Percentiles rank a stretch among this genome's conserved stretches.
Conservation (phyloP, 495 filamentous ascomycete species). For the Aspergillus mulundensis region DNA sequence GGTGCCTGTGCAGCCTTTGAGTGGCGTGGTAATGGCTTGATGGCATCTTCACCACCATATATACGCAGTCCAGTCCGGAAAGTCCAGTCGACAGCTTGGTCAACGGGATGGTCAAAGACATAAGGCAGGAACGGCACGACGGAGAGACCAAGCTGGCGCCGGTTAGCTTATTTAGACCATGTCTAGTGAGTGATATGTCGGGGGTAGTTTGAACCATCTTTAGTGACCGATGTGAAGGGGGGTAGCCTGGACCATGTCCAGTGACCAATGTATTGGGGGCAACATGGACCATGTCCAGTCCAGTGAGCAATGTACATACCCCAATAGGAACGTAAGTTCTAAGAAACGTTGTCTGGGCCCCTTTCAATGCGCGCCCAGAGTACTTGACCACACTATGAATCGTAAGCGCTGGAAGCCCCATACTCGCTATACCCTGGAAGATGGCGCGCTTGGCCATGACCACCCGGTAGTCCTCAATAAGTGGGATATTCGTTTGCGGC, state of each 20-base stretch:
- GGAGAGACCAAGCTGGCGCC: constrained; percentile 65
- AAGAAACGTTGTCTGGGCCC: constrained; percentile 66
- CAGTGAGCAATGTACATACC: constrained; percentile 43
- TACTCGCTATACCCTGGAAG: constrained; percentile 86
- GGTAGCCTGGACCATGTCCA: background rate
- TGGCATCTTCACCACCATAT: constrained; percentile 62
- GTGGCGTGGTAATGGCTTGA: constrained; percentile 30
- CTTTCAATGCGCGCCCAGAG: constrained; percentile 74
- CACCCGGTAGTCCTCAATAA: constrained; percentile 83
- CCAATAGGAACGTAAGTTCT: constrained; percentile 89
- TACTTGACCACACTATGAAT: constrained; percentile 91
- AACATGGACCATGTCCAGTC: too few species aligned
- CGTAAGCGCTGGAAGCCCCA: constrained; percentile 93
- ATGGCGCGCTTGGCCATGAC: constrained; percentile 87
- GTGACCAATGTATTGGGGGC: too few species aligned
- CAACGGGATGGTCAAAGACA: constrained; percentile 90
- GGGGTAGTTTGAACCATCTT: too few species aligned
- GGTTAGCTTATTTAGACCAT: background rate
- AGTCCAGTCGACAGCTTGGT: constrained; percentile 80
- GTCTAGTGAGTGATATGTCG: too few species aligned
- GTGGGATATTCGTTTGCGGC: constrained; percentile 51
- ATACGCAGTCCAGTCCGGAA: constrained; percentile 75
- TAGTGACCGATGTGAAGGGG: too few species aligned
- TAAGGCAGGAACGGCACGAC: constrained; percentile 86
- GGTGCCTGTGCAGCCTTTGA: background rate